Evolutionary conservation across 169 alveolate genomes (phyloP).

Genomic region (Miamiensis avidus): DNA sequence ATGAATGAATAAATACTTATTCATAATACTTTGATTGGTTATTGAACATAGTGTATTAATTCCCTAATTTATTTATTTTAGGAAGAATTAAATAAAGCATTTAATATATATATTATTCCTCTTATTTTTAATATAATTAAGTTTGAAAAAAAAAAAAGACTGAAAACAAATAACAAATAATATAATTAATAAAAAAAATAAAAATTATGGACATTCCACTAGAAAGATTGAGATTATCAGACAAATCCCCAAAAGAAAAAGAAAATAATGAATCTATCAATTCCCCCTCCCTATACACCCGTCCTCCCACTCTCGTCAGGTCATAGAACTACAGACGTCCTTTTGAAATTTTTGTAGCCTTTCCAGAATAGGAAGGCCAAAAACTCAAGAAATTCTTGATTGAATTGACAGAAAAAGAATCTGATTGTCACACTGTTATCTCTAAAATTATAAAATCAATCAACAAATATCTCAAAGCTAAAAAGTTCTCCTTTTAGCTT

Average conservation of each 20-base stretch:
- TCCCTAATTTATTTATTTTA: no score
- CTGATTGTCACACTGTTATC: background rate
- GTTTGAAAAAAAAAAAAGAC: background rate
- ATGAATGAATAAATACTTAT: no score
- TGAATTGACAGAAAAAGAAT: background rate
- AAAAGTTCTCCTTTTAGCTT: background rate
- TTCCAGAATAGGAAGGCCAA: no score
- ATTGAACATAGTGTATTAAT: no score
- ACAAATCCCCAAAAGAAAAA: background rate
- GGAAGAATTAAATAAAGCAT: background rate
- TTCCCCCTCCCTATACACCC: background rate
- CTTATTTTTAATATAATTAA: background rate
- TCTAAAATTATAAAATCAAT: no score
- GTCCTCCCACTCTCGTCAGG: background rate
- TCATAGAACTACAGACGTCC: background rate
- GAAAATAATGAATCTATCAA: background rate
- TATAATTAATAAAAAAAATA: no score
- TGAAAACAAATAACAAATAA: no score
- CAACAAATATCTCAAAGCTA: no score
- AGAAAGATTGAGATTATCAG: background rate
- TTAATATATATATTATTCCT: no score
- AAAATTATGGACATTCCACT: background rate
- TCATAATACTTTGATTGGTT: no score
- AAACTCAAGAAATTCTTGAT: background rate
- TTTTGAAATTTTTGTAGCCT: background rate